Percentiles rank a stretch among this genome's conserved stretches.
phyloP scores from a whole-genome alignment of 2,329 filamentous ascomycete species.

The Aspergillus novofumigatus region DNA sequence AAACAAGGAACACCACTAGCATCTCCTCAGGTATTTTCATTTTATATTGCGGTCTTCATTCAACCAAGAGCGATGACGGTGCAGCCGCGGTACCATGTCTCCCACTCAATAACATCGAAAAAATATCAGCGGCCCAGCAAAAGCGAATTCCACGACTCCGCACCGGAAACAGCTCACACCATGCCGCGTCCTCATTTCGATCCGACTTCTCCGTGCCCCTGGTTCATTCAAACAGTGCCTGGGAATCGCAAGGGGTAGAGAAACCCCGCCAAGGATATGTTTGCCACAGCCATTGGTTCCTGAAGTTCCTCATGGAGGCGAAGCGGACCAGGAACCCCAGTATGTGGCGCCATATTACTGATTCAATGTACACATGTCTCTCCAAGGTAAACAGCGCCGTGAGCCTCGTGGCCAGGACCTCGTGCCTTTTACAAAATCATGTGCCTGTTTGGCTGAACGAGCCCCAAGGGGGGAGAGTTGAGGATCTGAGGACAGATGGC shows the following conservation, averaged over 20 bases:
- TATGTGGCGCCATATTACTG: conserved; percentile 23
- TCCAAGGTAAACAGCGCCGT: conserved; percentile 23
- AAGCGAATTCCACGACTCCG: conserved; percentile 14
- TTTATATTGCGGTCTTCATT: conserved; percentile 39
- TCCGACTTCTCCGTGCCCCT: background rate
- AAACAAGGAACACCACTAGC: background rate
- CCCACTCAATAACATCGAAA: conserved; percentile 8
- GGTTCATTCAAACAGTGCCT: conserved; percentile 9
- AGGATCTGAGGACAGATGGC: background rate
- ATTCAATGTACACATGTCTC: conserved; percentile 24
- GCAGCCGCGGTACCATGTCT: conserved; percentile 26
- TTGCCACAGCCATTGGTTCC: conserved; percentile 43
- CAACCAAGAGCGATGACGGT: conserved; percentile 23
- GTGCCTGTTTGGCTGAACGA: conserved; percentile 18
- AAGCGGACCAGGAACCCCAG: conserved; percentile 40
- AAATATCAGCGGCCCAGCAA: conserved; percentile 2
- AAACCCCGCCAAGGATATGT: conserved; percentile 20
- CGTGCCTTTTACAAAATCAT: conserved; percentile 22
- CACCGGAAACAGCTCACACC: conserved; percentile 1
- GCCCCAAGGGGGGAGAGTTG: background rate
- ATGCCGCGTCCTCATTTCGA: conserved; percentile 1
- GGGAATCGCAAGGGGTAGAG: background rate
- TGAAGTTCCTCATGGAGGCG: conserved; percentile 36
- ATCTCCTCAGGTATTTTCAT: conserved; percentile 47
- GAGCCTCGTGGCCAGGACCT: conserved; percentile 20